A percentile compares a stretch with the other conserved stretches of the same genome.
Evolutionary conservation across 257 asterid species (phyloP).

Genomic region (Apocynum venetum): DNA sequence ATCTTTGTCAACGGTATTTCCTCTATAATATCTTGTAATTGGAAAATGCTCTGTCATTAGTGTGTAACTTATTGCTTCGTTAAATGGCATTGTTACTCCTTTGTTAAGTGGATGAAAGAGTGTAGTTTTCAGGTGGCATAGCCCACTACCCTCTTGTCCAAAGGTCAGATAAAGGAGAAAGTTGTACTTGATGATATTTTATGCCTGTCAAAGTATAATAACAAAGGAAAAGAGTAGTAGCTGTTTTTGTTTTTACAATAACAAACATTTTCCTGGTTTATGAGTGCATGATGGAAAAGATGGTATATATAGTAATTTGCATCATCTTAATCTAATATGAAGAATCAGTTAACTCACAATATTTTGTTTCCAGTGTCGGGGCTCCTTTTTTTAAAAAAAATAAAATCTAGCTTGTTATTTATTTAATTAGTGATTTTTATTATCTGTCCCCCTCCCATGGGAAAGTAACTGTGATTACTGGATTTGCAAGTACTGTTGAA

Average conservation of each 20-base stretch:
- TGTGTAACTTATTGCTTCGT: neutral
- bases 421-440: no score
- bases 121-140: neutral
- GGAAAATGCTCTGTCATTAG: neutral
- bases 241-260: neutral
- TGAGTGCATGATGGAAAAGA: neutral
- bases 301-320: neutral
- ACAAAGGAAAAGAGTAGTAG: neutral
- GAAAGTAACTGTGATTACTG: no score
- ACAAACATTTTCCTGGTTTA: neutral
- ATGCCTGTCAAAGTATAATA: neutral
- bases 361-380: neutral
- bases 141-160: neutral
- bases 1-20: constrained; percentile 80
- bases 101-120: neutral
- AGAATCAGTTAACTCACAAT: neutral
- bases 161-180: neutral
- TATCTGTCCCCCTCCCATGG: no score
- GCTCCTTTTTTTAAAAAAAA: neutral
- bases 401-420: no score
- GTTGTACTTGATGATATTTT: neutral
- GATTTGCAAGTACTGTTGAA: neutral
- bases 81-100: neutral
- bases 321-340: neutral
- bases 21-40: constrained; percentile 7